Evolutionary conservation across 2,329 filamentous ascomycete species (phyloP).

Genomic region (Colletotrichum sp.): DNA sequence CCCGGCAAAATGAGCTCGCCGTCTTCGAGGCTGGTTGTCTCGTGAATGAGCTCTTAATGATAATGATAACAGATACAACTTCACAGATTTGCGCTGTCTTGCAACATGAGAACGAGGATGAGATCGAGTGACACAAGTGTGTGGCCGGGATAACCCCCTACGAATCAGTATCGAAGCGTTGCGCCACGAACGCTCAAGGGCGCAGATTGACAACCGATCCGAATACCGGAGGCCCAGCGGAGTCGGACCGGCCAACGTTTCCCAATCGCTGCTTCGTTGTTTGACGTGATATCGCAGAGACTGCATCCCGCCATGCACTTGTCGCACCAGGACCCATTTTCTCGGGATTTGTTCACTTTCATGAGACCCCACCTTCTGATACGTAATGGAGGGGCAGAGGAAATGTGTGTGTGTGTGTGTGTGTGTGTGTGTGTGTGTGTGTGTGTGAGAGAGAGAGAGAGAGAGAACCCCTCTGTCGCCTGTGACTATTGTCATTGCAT

Average conservation of each 20-base stretch:
- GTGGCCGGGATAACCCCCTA: background rate
- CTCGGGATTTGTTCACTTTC: conserved; percentile 1
- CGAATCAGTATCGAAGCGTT: background rate
- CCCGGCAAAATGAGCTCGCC: background rate
- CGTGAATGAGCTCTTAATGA: conserved; percentile 15
- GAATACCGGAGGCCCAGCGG: background rate
- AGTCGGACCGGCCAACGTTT: background rate
- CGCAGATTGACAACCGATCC: background rate
- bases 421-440: too few species aligned
- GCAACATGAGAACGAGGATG: background rate
- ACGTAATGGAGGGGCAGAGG: conserved; percentile 14
- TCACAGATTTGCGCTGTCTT: background rate
- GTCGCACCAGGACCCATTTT: conserved; percentile 21
- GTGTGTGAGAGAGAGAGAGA: background rate
- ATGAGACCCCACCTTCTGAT: conserved; percentile 8
- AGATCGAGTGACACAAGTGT: background rate
- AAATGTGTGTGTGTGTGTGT: too few species aligned
- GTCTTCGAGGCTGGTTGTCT: background rate
- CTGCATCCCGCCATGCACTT: conserved; percentile 3
- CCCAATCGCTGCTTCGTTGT: background rate
- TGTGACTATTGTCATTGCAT: background rate
- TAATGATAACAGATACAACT: conserved; percentile 12
- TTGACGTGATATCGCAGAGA: conserved; percentile 10
- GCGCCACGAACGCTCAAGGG: background rate
- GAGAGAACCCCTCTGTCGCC: background rate